Base-by-base conservation (phyloP, 1,139 yeast species). In the Spathaspora sp. region DNA sequence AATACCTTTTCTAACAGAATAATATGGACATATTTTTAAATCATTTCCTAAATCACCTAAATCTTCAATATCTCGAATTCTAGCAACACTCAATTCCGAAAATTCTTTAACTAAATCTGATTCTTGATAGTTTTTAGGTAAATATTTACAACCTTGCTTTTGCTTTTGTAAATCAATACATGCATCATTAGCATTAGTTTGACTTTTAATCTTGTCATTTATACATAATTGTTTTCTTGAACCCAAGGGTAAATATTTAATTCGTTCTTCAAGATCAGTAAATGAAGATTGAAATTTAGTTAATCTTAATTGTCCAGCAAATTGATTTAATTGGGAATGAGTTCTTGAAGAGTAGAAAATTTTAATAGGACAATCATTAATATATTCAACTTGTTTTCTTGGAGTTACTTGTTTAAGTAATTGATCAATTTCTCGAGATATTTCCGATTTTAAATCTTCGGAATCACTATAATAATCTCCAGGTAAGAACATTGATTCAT, bases 141-240 rank as follows among this genome's bases (percentile, higher is more conserved):
- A 66, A 54, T 59, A 87, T 24, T 73, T 70, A 58, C 97, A 89
- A 7, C 76, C 65, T 6, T 57, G 56, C 42, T 59, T 53, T 52
- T 56, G 50, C 38, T 79, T 79, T 56, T 86, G 89, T 49, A 89
- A 64, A 43, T 89, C 96, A 15, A 81, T 61, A 60, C 99, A 91
- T 0, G 86, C 88, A 51, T 91, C 97, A 58, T 89, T 90, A 46
- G 91, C 80, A 13, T 78, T 80, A 1, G 66, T 62, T 44, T 80
- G 64, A 43, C 70, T 70, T 9, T 77, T 67, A 0, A 90, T 85
- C 26, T 74, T 72, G 1, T 81, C 78, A 60, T 93, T 81, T 11
- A 91, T 82, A 59, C 99, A 91, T 1, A 90, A 70, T 56, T 89
- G 97, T 60, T 85, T 87, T 46, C 97, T 77, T 0, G 97, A 89